These are phyloP conservation scores for Carex arenaria DNA, from an alignment of 202 grass and related monocot genomes.

Conservation along the genomic window DNA sequence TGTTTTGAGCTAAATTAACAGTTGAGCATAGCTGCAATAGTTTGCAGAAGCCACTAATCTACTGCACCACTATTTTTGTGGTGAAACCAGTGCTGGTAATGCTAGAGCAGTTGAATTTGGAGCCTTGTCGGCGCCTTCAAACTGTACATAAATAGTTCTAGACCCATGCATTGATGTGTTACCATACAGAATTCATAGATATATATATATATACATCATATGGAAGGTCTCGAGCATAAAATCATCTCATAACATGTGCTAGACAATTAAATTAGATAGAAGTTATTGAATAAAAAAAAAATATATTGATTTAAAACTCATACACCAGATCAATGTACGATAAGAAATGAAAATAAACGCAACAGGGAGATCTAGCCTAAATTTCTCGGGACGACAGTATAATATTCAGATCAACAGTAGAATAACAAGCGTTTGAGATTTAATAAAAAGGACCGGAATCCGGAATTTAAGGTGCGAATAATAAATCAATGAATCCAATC, in stretches of 20 bases:
- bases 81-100: background rate
- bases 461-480: background rate
- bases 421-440: background rate
- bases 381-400: background rate
- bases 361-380: background rate
- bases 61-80: background rate
- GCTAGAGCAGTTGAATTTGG: background rate
- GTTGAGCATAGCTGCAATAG: background rate
- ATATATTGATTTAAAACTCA: background rate
- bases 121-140: background rate
- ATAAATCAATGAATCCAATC: background rate
- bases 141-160: background rate
- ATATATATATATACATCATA: background rate
- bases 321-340: background rate
- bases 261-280: background rate
- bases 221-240: background rate
- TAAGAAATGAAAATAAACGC: background rate
- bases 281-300: background rate
- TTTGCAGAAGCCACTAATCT: background rate
- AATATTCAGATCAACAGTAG: background rate
- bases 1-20: background rate
- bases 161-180: background rate
- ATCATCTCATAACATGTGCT: background rate
- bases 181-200: background rate
- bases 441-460: background rate